Base-by-base conservation (phyloP, 768 basidiomycete genomes). In the Lactarius quietus region DNA sequence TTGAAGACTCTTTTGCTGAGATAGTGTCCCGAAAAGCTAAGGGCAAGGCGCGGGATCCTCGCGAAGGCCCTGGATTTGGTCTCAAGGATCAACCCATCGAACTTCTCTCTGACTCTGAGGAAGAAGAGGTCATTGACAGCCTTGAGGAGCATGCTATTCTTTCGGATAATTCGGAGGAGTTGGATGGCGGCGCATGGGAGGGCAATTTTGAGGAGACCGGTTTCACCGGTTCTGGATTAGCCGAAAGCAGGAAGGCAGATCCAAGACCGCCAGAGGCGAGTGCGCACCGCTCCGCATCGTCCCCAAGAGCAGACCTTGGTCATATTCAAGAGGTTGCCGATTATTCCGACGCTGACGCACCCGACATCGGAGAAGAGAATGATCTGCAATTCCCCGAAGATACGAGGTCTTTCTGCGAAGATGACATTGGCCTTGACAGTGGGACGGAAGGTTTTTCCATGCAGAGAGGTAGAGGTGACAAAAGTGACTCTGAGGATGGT, bases 31-130 rank as follows among this genome's bases (percentile, higher is more conserved):
- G 83, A 65, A 81, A 82, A 56, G 68, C 73, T 43, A 69, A 69
- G 29, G 87, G 86, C 35, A 88, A 88, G 71, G 82, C 79, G 58
- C 81, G 86, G 57, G 86, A 86, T 70, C 82, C 83, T 10, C 76
- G 83, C 55, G 85, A 87, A 69, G 86, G 85, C 7, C 82, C 84
- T 51, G 84, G 84, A 5, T 76, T 84, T 38, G 76, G 78, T 28
- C 73, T 74, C 75, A 51, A 76, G 73, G 38, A 75, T 48, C 75
- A 81, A 58, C 84, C 83, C 17, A 85, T 86, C 59, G 81, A 83
- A 66, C 66, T 72, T 6, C 78, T 83, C 39, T 73, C 70, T 41
- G 79, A 76, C 59, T 78, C 78, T 15, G 78, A 76, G 23, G 66
- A 70, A 28, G 75, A 72, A 23, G 74, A 73, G 38, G 76, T 76